Evolutionary conservation across 75 land plant species (phyloP), one percentile per base, ranked within the genome.

Genomic region (Cunninghamia lanceolata): DNA sequence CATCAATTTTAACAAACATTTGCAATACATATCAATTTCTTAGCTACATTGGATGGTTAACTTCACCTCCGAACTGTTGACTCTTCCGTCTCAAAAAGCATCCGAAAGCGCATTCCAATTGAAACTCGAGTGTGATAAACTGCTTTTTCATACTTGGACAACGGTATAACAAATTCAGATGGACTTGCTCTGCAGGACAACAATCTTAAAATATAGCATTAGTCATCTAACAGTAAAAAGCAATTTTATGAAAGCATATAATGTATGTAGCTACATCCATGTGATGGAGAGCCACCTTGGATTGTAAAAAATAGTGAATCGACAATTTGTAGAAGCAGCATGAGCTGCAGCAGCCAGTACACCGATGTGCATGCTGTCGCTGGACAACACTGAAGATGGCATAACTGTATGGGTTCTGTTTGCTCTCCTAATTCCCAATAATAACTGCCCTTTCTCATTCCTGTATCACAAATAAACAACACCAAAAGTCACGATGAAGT

Each of bases 341-440:
- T 95, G 95, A 70, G 94, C 95, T 54, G 96, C 96, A 75, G 96
- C 96, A 80, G 96, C 96, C 71, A 95, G 94, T 17, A 95, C 94
- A 59, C 98, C 98, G 75, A 96, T 94, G 87, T 95, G 98, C 98
- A 96, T 96, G 87, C 98, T 96, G 83, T 96, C 98, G 89, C 98
- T 96, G 53, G 98, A 95, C 52, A 96, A 85, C 85, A 96, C 95
- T 45, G 95, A 96, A 45, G 98, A 96, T 34, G 98, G 98, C 93
- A 94, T 91, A 63, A 91, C 89, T 63, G 98, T 92, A 81, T 94
- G 98, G 56, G 98, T 93, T 77, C 97, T 87, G 79, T 84, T 94
- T 50, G 97, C 97, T 85, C 97, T 94, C 59, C 98, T 91, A 52
- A 96, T 95, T 45, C 98, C 98, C 89, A 96, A 89, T 14, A 96